phyloP scores from a whole-genome alignment of 495 filamentous ascomycete genomes.

The Podospora anserina region DNA sequence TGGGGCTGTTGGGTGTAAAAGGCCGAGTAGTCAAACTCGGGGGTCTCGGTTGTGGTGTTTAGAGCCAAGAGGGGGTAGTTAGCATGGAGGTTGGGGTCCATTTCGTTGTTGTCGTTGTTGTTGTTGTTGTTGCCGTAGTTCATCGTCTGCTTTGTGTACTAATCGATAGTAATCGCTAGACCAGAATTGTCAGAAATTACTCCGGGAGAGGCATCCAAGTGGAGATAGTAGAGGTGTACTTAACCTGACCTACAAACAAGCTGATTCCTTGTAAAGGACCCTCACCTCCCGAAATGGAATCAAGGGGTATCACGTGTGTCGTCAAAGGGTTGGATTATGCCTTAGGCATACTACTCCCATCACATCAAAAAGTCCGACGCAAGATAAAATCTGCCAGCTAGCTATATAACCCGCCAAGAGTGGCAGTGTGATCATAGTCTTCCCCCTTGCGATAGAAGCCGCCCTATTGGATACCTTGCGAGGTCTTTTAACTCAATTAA shows the following conservation, averaged over 20 bases:
- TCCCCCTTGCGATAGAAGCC: neutral
- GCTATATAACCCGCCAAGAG: neutral
- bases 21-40: slow-evolving; percentile 31
- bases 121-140: neutral
- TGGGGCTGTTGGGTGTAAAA: slow-evolving; percentile 25
- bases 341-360: neutral
- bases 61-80: slow-evolving; percentile 22
- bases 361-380: neutral
- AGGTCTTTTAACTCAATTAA: neutral
- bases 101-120: neutral
- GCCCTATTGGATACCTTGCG: slow-evolving; percentile 4
- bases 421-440: slow-evolving; percentile 1
- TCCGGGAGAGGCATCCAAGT: neutral
- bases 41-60: slow-evolving; percentile 11
- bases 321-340: neutral
- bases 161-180: neutral
- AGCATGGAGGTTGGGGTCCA: slow-evolving; percentile 17
- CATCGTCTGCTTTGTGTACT: neutral
- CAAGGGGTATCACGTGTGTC: neutral
- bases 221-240: neutral
- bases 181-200: neutral
- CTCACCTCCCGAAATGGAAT: neutral
- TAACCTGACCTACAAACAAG: neutral
- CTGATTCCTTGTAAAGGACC: neutral
- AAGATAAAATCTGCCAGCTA: neutral